A percentile compares a stretch with the other conserved stretches of the same genome.
These are phyloP conservation scores for Cryphonectria japonica DNA, from an alignment of 2,329 filamentous ascomycete genomes.

Conservation along the genomic window DNA sequence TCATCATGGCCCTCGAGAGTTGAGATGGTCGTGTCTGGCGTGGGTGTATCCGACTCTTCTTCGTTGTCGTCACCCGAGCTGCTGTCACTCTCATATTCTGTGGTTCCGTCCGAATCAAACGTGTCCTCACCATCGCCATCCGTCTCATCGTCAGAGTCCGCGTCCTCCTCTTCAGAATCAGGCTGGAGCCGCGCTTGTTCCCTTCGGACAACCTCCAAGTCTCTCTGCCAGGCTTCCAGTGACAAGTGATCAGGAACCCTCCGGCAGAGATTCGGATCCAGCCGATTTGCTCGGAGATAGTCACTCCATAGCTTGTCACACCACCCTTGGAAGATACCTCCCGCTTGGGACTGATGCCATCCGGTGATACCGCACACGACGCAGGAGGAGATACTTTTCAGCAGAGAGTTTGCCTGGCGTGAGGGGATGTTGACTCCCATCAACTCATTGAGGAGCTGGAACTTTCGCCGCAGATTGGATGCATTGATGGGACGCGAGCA, in stretches of 20 bases:
- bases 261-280: neutral
- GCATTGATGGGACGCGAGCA: constrained; percentile 5
- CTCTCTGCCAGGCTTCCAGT: neutral
- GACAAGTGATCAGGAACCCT: neutral
- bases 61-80: neutral
- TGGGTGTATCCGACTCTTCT: neutral
- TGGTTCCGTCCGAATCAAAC: neutral
- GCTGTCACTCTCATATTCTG: neutral
- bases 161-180: neutral
- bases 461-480: neutral
- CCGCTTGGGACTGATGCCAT: neutral
- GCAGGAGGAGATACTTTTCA: constrained; percentile 3
- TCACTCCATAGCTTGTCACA: neutral
- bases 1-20: neutral
- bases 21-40: constrained; percentile 3
- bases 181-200: neutral
- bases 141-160: neutral
- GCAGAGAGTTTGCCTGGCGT: neutral
- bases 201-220: neutral
- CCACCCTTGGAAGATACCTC: neutral
- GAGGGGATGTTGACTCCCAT: constrained; percentile 9
- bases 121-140: neutral
- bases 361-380: constrained; percentile 13
- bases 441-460: neutral
- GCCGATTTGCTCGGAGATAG: neutral